Conservation (phyloP, 768 basidiomycete species). For the Kwoniella dejecticola region DNA sequence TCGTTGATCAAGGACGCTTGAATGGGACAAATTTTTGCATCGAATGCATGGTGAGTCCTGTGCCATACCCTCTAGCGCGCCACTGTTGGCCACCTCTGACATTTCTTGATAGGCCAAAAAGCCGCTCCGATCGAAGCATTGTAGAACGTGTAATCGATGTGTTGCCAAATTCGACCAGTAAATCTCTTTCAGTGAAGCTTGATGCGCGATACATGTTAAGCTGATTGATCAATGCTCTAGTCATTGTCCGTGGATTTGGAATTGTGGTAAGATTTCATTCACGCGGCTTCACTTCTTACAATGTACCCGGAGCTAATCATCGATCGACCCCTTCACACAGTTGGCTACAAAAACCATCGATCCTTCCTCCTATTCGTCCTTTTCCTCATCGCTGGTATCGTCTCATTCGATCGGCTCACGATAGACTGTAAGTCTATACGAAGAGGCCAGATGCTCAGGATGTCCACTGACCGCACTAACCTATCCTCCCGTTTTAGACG, state of each 20-base stretch:
- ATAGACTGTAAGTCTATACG: conserved; percentile 67
- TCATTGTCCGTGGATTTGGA: conserved; percentile 99
- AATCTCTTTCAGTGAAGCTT: conserved; percentile 50
- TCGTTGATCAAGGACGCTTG: conserved; percentile 80
- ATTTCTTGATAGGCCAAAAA: conserved; percentile 67
- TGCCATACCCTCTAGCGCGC: neutral
- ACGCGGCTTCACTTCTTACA: too few relatives aligned
- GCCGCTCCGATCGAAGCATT: conserved; percentile 92
- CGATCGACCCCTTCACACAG: conserved; percentile 56
- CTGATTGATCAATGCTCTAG: conserved; percentile 56
- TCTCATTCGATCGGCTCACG: conserved; percentile 78
- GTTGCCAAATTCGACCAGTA: conserved; percentile 91
- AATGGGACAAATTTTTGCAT: conserved; percentile 98
- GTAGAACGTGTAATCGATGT: conserved; percentile 86
- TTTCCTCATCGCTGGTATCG: conserved; percentile 78
- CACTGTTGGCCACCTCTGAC: neutral
- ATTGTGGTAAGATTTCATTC: conserved; percentile 90
- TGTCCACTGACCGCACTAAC: too few relatives aligned
- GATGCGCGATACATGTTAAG: neutral
- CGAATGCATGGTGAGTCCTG: conserved; percentile 75
- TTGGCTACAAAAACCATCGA: conserved; percentile 90
- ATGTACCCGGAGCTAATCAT: neutral
- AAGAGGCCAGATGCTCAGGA: too few relatives aligned
- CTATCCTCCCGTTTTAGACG: conserved; percentile 59
- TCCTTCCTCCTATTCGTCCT: conserved; percentile 93